A percentile compares a stretch with the other conserved stretches of the same genome.
Evolutionary conservation across 176 grass and related monocot species (phyloP).

Genomic region (Stipa capillata): DNA sequence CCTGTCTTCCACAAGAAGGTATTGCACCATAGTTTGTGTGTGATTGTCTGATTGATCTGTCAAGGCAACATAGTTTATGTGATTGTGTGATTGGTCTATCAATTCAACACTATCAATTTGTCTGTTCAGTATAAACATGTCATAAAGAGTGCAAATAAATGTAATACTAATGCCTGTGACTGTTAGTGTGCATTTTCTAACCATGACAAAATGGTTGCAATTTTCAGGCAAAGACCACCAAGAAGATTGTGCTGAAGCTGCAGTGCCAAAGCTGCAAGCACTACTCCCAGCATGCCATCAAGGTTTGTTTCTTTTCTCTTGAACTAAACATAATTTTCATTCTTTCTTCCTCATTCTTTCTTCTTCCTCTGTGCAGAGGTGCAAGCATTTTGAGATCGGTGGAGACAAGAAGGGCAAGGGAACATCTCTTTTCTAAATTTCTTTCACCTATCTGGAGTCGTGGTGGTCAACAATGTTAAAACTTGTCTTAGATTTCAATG

Average conservation of each 20-base stretch:
- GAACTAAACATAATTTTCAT: background rate
- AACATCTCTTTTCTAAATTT: constrained; percentile 76
- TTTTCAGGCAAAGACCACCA: constrained; percentile 86
- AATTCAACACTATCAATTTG: background rate
- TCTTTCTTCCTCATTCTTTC: background rate
- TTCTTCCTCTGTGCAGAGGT: constrained; percentile 36
- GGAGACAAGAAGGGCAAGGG: constrained; percentile 99
- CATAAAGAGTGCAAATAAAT: background rate
- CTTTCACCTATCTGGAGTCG: background rate
- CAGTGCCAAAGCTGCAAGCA: constrained; percentile 96
- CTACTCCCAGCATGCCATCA: constrained; percentile 69
- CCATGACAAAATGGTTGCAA: background rate
- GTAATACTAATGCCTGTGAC: background rate
- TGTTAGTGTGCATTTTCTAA: background rate
- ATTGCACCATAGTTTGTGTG: background rate
- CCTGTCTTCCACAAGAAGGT: constrained; percentile 99
- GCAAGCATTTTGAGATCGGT: constrained; percentile 96
- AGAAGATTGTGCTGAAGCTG: constrained; percentile 94
- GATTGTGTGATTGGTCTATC: background rate
- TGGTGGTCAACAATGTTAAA: background rate
- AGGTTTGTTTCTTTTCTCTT: constrained; percentile 34
- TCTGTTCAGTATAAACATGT: background rate
- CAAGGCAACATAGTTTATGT: background rate
- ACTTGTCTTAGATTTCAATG: background rate
- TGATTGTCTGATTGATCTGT: background rate